Base-by-base conservation (phyloP, 495 filamentous ascomycete species). In the Arthonia radiata region DNA sequence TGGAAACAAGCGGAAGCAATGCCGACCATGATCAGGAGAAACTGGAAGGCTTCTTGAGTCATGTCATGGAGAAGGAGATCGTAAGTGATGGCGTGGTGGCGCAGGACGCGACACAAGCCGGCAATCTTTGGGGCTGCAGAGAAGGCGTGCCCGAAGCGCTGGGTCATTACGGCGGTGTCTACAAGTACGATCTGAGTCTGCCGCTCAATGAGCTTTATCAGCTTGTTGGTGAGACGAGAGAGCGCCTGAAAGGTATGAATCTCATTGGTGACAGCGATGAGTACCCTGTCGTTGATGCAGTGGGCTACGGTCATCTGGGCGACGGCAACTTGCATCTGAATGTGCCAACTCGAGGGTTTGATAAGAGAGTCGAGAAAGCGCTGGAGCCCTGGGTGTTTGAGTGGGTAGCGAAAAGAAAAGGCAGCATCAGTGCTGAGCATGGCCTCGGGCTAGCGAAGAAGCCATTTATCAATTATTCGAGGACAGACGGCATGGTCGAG, bases 291-390 rank as follows among this genome's bases (percentile, higher is more conserved):
- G 65, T 86, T 1, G 74, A 68, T 23, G 82, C 90, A 12, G 68
- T 89, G n/a, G 86, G 86, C 3, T 97, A 89, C 41, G 86, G 86
- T 7, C 86, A 97, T 48, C 92, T 97, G 77, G 86, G 86, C 17
- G 86, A 97, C 45, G 67, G 73, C 3, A 97, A 97, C 46, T 46
- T 97, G 35, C 86, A 97, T 49, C 53, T 97, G 31, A 97, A 97
- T 47, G 57, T 97, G 11, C 52, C 75, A 1, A 72, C 71, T 14
- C 52, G 83, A 31, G 50, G 68, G 30, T 94, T 79, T 46, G 75
- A 81, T 48, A 80, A 79, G 52, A 55, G 68, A 28, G 80, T 94
- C 13, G 86, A 97, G 56, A 64, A 81, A 50, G 63, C 55, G 23
- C 61, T 97, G 14, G 86, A 97, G 52, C 86, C 86, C 3, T 97